Base-by-base conservation (phyloP, 1,139 yeast species). In the Wickerhamomyces sp. region DNA sequence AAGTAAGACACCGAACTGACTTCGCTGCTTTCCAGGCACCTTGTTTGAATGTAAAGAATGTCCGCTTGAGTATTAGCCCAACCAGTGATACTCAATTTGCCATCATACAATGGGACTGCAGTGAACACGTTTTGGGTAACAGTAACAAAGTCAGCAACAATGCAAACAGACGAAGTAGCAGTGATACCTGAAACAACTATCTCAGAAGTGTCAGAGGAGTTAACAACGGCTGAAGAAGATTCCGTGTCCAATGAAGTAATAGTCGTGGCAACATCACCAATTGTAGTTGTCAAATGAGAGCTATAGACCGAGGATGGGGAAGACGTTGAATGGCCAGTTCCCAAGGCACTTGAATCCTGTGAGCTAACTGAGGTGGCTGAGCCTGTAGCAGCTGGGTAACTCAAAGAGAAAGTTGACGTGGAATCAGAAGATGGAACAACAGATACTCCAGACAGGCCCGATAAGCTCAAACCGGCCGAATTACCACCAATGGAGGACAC, bases 121-220 rank as follows among this genome's bases (percentile, higher is more conserved):
- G 53, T 47, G 16, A 45, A 18, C 5, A 45, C 28, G 8, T 38
- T 39, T 26, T 41, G 44, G 1, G 47, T 44, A 6, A 45, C 45
- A 7, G 53, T 47, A 15, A 40, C 42, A 21, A 46, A 47, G 31
- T 43, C 46, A n/a, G 51, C 51, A 27, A 44, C 35, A 13, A 49
- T 29, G 40, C 53, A 49, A 19, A 46, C 30, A 1, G 42, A 25
- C 0, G 51, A 44, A 1, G 46, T 35, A 5, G 42, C 32, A 2
- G 47, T 44, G 4, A 37, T 37, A 16, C 47, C 47, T 4, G 49
- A 37, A 12, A 39, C 28, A 4, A 36, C 20, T 6, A 33, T 14
- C 7, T 28, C 22, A 11, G 32, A 5, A 3, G 23, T 18, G 14
- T 16, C 11, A 23, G 20, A 13, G 7, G 31, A 10, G 6, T 29